A percentile compares a stretch with the other conserved stretches of the same genome.
Evolutionary conservation across 306 rosid genomes (phyloP).

Genomic region (Ormosia emarginata): DNA sequence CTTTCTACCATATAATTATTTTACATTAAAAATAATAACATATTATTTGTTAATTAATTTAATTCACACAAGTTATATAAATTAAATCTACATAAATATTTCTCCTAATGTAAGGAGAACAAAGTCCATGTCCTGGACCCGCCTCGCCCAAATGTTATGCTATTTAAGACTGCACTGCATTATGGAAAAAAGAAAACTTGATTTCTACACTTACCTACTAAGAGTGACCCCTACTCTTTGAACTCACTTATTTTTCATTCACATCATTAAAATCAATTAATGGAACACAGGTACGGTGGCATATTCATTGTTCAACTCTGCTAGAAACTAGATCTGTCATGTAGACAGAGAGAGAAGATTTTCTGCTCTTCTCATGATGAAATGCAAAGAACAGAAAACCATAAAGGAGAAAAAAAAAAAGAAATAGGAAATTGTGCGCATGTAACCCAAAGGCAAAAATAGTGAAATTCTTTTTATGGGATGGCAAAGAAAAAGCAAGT

Average conservation of each 20-base stretch:
- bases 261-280: background rate
- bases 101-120: background rate
- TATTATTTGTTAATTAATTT: too few species aligned
- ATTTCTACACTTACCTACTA: constrained; percentile 16
- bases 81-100: too few species aligned
- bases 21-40: too few species aligned
- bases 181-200: constrained; percentile 5
- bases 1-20: too few species aligned
- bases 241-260: background rate
- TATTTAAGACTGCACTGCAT: constrained; percentile 18
- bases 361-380: background rate
- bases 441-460: constrained; percentile 4
- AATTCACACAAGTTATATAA: too few species aligned
- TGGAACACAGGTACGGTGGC: background rate
- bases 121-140: constrained; percentile 28
- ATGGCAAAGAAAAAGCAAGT: constrained; percentile 14
- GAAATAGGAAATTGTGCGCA: background rate
- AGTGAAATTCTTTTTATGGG: background rate
- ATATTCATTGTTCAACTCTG: constrained; percentile 4
- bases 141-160: constrained; percentile 33
- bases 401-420: background rate
- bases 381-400: background rate
- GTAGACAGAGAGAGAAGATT: background rate
- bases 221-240: constrained; percentile 17
- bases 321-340: background rate